Evolutionary conservation across 2,329 filamentous ascomycete species (phyloP).

Genomic region (Aspergillus sp.): DNA sequence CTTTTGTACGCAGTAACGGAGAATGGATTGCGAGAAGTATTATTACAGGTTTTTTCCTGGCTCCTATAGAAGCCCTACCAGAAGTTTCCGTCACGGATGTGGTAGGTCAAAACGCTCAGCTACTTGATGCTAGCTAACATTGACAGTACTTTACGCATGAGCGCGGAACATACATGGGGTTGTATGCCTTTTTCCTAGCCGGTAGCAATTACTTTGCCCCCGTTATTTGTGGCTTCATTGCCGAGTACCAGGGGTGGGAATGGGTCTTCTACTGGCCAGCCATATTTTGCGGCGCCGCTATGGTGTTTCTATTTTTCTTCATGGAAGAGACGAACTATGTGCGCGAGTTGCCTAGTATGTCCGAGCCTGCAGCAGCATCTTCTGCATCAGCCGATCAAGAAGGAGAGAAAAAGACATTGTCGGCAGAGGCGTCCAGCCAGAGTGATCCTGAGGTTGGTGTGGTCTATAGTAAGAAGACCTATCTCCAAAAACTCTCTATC

Average conservation of each 20-base stretch:
- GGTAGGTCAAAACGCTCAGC: constrained; percentile 29
- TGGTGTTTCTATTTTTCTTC: constrained; percentile 57
- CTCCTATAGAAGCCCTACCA: constrained; percentile 48
- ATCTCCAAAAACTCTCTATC: constrained; percentile 39
- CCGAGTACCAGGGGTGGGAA: constrained; percentile 51
- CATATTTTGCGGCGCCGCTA: constrained; percentile 52
- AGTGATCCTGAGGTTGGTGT: constrained; percentile 23
- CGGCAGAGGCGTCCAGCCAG: constrained; percentile 6
- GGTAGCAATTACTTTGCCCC: constrained; percentile 51
- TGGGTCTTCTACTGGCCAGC: constrained; percentile 58
- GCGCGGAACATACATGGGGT: constrained; percentile 46
- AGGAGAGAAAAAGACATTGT: constrained; percentile 26
- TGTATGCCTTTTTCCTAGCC: constrained; percentile 46
- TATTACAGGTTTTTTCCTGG: constrained; percentile 44
- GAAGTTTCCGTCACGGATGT: constrained; percentile 49
- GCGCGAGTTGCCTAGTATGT: constrained; percentile 28
- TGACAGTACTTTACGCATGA: constrained; percentile 49
- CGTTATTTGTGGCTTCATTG: constrained; percentile 54
- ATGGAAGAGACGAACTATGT: constrained; percentile 61
- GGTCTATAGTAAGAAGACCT: constrained; percentile 37
- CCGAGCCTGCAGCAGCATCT: background rate
- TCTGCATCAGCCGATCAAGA: constrained; percentile 19
- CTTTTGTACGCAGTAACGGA: constrained; percentile 37
- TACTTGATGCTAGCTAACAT: background rate
- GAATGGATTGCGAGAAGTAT: constrained; percentile 48